These are phyloP conservation scores for Aspergillus brasiliensis DNA, from an alignment of 2,329 filamentous ascomycete species.

Conservation along the genomic window DNA sequence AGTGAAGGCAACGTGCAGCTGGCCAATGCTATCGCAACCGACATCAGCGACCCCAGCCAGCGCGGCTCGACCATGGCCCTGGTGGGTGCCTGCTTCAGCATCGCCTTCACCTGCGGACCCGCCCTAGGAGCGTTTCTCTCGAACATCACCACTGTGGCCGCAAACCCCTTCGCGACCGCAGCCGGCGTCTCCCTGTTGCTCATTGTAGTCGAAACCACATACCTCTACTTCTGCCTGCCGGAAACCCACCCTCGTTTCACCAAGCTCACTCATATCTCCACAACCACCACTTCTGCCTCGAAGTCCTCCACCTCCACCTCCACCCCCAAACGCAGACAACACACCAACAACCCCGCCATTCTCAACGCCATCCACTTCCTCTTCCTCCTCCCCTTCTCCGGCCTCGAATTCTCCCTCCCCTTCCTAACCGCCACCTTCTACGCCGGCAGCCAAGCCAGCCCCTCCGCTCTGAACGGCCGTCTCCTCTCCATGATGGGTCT, in stretches of 20 bases:
- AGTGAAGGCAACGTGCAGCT: slow-evolving; percentile 97
- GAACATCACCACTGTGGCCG: slow-evolving; percentile 72
- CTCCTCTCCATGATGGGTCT: slow-evolving; percentile 90
- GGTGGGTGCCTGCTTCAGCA: slow-evolving; percentile 93
- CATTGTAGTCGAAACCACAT: slow-evolving; percentile 83
- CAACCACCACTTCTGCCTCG: slow-evolving; percentile 19
- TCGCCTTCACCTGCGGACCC: slow-evolving; percentile 95
- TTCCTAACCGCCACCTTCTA: slow-evolving; percentile 98
- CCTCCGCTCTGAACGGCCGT: slow-evolving; percentile 75
- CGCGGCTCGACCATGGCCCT: slow-evolving; percentile 93
- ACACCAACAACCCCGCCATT: slow-evolving; percentile 80
- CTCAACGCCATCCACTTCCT: slow-evolving; percentile 85
- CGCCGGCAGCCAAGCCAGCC: slow-evolving; percentile 58
- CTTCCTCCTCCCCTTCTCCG: slow-evolving; percentile 95
- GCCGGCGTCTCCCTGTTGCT: slow-evolving; percentile 83
- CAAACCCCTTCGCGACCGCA: slow-evolving; percentile 91
- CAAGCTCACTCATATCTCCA: slow-evolving; percentile 33
- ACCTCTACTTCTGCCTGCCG: slow-evolving; percentile 80
- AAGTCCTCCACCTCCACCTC: not conserved
- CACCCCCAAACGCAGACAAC: slow-evolving; percentile 32
- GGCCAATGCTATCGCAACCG: slow-evolving; percentile 92
- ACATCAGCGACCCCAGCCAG: slow-evolving; percentile 84
- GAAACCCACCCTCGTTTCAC: slow-evolving; percentile 73
- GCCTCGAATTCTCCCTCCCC: slow-evolving; percentile 95
- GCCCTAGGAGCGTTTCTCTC: slow-evolving; percentile 86